A percentile compares a stretch with the other conserved stretches of the same genome.
Evolutionary conservation across 345 rosid species (phyloP).

Genomic region (Limnanthes douglasii): DNA sequence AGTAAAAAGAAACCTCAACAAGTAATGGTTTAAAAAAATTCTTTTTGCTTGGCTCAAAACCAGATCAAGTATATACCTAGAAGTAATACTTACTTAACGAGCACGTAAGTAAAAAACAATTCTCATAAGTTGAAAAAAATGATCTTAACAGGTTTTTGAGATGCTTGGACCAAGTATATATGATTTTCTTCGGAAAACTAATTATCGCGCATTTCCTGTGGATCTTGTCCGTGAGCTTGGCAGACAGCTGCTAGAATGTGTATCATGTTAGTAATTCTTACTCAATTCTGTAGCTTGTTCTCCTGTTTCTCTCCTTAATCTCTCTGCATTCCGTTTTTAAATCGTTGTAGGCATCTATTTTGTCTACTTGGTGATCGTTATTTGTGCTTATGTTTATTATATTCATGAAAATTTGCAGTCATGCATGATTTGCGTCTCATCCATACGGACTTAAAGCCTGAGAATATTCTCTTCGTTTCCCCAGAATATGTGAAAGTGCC

Average conservation of each 20-base stretch:
- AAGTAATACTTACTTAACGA: too few relatives aligned
- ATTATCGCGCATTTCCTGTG: constrained; percentile 83
- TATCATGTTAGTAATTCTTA: constrained; percentile 80
- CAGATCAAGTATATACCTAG: too few relatives aligned
- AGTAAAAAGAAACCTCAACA: too few relatives aligned
- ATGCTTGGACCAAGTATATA: constrained; percentile 95
- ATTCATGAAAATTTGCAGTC: constrained; percentile 29
- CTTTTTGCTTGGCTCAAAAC: too few relatives aligned
- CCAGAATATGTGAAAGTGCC: constrained; percentile 58
- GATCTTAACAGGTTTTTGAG: constrained; percentile 97
- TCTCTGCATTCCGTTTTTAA: constrained; percentile 9
- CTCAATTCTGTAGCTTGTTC: constrained; percentile 11
- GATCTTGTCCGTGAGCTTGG: constrained; percentile 92
- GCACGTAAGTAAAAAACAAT: too few relatives aligned
- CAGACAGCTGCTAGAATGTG: constrained; percentile 88
- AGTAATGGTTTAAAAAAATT: too few relatives aligned
- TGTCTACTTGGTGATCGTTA: not conserved
- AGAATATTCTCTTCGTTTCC: constrained; percentile 71
- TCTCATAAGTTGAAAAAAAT: too few relatives aligned
- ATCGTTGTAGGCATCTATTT: constrained; percentile 6
- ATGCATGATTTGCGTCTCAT: constrained; percentile 71
- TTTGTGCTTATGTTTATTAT: constrained; percentile 5
- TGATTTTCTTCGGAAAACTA: constrained; percentile 91
- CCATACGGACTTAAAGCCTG: constrained; percentile 90
- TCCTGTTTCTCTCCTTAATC: too few relatives aligned